Evolutionary conservation across 768 basidiomycete species (phyloP).

Genomic region (Nevesoporus exiguus): DNA sequence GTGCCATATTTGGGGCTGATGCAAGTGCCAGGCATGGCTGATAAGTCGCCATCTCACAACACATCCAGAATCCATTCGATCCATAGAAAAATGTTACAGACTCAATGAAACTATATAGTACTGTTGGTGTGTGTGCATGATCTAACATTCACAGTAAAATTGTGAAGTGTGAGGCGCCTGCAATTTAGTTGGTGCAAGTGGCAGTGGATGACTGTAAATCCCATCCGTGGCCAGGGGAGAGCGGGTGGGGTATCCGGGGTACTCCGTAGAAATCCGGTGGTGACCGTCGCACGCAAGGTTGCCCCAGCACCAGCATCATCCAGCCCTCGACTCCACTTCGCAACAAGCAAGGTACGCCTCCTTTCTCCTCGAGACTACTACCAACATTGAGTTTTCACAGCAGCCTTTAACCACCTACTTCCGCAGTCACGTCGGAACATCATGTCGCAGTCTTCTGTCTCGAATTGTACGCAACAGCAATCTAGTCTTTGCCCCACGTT

Average conservation of each 20-base stretch:
- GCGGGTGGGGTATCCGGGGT: conserved; percentile 21
- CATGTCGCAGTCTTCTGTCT: conserved; percentile 74
- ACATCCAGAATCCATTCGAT: no score
- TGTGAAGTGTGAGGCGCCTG: no score
- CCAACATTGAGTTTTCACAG: conserved; percentile 4
- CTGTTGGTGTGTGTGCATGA: no score
- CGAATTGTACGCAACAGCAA: conserved; percentile 69
- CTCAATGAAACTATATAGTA: no score
- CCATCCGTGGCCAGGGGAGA: neutral
- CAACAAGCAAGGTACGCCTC: conserved; percentile 4
- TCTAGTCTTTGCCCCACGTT: conserved; percentile 97
- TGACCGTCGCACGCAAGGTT: conserved; percentile 1
- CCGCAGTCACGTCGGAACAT: conserved; percentile 74
- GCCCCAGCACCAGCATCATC: conserved; percentile 14
- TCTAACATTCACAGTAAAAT: no score
- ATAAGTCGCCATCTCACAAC: no score
- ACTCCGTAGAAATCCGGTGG: neutral
- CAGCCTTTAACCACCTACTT: neutral
- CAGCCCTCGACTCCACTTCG: neutral
- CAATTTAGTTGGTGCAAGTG: no score
- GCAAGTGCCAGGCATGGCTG: no score
- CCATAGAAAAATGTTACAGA: no score
- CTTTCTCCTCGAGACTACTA: neutral
- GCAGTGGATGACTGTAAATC: no score
- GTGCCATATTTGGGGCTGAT: no score